phyloP scores from a whole-genome alignment of 352 stramenopile genomes.

The Globisporangium cederbergense region DNA sequence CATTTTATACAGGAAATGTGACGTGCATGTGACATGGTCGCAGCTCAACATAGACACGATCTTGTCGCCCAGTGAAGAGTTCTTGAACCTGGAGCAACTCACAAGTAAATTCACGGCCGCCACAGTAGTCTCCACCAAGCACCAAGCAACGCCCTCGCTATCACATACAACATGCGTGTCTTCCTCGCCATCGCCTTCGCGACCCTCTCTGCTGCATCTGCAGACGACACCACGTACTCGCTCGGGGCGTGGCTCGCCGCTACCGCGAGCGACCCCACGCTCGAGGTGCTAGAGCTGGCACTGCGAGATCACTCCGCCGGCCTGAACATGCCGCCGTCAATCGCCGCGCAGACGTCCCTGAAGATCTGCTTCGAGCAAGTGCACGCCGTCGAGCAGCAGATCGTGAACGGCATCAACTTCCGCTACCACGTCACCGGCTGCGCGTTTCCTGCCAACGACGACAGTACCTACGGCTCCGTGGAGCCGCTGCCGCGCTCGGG shows the following conservation, averaged over 20 bases:
- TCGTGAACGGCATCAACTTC: constrained; percentile 65
- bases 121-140: too few relatives aligned
- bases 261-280: constrained; percentile 27
- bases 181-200: not conserved
- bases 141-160: not conserved
- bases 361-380: constrained; percentile 45
- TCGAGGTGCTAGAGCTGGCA: constrained; percentile 30
- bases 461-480: not conserved
- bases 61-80: too few relatives aligned
- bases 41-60: too few relatives aligned
- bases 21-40: too few relatives aligned
- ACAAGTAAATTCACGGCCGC: too few relatives aligned
- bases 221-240: constrained; percentile 8
- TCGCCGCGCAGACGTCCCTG: not conserved
- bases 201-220: not conserved
- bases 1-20: too few relatives aligned
- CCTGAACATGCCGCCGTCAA: constrained; percentile 13
- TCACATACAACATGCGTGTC: not conserved
- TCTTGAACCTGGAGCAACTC: too few relatives aligned
- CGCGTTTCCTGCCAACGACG: constrained; percentile 7
- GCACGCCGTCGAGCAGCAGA: constrained; percentile 45
- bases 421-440: constrained; percentile 49
- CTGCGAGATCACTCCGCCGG: constrained; percentile 19
- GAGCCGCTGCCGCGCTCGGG: constrained; percentile 9
- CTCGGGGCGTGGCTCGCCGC: constrained; percentile 40